These are phyloP conservation scores for Trametes punicea DNA, from an alignment of 768 basidiomycete species.

Conservation along the genomic window DNA sequence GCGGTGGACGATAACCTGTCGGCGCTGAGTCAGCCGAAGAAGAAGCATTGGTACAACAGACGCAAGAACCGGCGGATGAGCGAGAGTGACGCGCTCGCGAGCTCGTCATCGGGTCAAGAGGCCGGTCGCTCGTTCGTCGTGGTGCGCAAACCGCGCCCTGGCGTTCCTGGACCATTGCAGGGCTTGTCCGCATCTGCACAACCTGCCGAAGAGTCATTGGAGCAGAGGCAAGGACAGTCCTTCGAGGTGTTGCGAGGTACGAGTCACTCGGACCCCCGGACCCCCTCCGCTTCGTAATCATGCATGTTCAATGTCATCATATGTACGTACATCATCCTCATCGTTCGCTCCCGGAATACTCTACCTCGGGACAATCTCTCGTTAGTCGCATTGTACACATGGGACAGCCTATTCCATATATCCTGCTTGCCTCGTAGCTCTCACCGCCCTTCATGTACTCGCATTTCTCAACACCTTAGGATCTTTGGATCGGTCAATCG, in stretches of 20 bases:
- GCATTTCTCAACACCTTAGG: not conserved
- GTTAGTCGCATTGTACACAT: constrained; percentile 16
- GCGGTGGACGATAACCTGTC: constrained; percentile 33
- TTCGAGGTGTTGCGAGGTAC: constrained; percentile 31
- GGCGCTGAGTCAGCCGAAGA: constrained; percentile 46
- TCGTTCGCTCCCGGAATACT: not conserved
- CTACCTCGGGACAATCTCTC: constrained; percentile 13
- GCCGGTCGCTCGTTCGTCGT: constrained; percentile 36
- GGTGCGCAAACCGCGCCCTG: constrained; percentile 27
- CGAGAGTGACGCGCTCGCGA: constrained; percentile 39
- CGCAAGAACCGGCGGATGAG: constrained; percentile 59
- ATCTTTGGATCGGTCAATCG: not conserved
- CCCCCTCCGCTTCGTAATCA: constrained; percentile 4
- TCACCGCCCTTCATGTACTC: constrained; percentile 6
- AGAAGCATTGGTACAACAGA: constrained; percentile 69
- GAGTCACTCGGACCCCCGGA: constrained; percentile 22
- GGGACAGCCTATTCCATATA: constrained; percentile 19
- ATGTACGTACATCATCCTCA: not conserved
- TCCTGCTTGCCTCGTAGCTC: constrained; percentile 5
- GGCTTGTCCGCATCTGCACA: constrained; percentile 5
- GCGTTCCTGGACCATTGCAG: constrained; percentile 11
- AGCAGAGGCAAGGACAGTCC: constrained; percentile 22
- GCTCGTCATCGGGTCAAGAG: constrained; percentile 14
- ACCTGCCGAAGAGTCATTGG: not conserved
- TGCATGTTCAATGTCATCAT: not conserved